These are phyloP conservation scores for Discostella pseudostelligera DNA, from an alignment of 108 stramenopile species.

Conservation along the genomic window DNA sequence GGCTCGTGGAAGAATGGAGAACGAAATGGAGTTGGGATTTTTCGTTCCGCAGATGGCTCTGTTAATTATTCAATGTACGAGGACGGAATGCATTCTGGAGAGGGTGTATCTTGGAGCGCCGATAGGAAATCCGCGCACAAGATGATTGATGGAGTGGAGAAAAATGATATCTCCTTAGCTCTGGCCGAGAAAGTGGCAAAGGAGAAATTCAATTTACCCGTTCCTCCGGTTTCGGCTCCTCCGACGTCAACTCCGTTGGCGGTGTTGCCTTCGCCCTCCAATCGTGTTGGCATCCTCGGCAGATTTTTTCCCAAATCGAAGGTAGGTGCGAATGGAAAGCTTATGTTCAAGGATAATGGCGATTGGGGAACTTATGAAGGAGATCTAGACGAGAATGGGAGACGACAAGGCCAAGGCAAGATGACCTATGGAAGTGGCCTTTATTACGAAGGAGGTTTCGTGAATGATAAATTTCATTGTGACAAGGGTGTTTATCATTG, in stretches of 20 bases:
- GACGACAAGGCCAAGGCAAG: constrained; percentile 21
- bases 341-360: constrained; percentile 17
- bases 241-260: background rate
- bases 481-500: constrained; percentile 14
- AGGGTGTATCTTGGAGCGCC: constrained; percentile 63
- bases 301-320: background rate
- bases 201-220: constrained; percentile 5
- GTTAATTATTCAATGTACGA: constrained; percentile 36
- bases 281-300: background rate
- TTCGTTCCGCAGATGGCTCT: constrained; percentile 4
- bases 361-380: constrained; percentile 19
- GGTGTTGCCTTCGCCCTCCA: background rate
- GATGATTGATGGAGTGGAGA: constrained; percentile 19
- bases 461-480: constrained; percentile 19
- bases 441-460: constrained; percentile 21
- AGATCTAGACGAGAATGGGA: constrained; percentile 5
- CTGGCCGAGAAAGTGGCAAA: constrained; percentile 18
- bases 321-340: background rate
- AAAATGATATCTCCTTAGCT: constrained; percentile 6
- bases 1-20: constrained; percentile 33
- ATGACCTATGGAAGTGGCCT: constrained; percentile 15
- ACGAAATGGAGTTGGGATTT: constrained; percentile 21
- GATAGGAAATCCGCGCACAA: constrained; percentile 26
- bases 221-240: background rate
- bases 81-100: constrained; percentile 35